Base-by-base conservation (phyloP, 1,284 basidiomycete species). In the Ceratobasidium sp. region DNA sequence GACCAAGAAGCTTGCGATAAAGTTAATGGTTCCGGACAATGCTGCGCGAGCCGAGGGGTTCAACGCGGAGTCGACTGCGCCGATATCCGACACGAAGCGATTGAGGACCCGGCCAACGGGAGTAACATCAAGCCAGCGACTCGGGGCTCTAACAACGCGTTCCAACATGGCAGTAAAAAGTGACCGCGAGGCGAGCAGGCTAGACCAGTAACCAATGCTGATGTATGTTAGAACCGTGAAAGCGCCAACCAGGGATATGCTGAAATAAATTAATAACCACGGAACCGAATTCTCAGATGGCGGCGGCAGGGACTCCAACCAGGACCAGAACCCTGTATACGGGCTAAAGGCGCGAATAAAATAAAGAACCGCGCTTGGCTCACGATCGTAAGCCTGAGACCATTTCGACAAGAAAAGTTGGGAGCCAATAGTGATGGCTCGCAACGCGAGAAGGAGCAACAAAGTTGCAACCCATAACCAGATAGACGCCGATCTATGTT, bases 81-180 rank as follows among this genome's bases (percentile, higher is more conserved):
- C 91, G 79, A 94, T 90, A 79, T 95, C 93, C n/a, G 89, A 86
- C 0, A 91, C 92, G 82, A 94, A 94, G 29, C 93, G 88, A 79
- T 93, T 93, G 71, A 94, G 85, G 77, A 94, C 93, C 36, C 92
- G 86, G 17, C 92, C 90, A 53, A 90, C 86, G 2, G 91, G 91
- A 14, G 90, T 92, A 62, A 87, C 84, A 79, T 92, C 90, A 80
- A 91, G 91, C 81, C 91, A 92, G 6, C 90, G 87, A 24, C 87
- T 84, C 4, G 90, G 90, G 1, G 89, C 89, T 54, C 88, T 84
- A 8, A 88, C 86, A 27, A 92, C 83, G 45, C 89, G 82, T 47
- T 81, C 82, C 15, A 92, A 83, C 78, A 91, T 86, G 14, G 84
- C 81, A 2, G 82, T 78, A 81, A 91, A 91, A 19, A 91, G 83